Conservation (phyloP, 2,329 filamentous ascomycete species). For the Blumeria graminis region DNA sequence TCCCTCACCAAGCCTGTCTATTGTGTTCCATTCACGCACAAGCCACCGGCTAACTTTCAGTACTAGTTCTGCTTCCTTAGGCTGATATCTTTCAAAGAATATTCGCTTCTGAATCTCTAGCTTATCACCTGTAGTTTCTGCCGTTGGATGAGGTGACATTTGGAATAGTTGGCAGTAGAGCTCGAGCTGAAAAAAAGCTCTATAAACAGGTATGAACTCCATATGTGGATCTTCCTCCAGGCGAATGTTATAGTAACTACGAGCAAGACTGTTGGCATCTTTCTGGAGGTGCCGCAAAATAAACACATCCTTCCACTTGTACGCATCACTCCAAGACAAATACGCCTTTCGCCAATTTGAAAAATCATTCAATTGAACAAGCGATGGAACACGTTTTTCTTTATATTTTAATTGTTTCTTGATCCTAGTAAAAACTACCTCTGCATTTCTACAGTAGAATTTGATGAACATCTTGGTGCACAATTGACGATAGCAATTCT, state of each 20-base stretch:
- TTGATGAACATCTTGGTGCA: neutral
- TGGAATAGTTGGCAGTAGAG: conserved; percentile 1
- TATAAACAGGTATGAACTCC: neutral
- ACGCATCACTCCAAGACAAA: neutral
- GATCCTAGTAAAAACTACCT: neutral
- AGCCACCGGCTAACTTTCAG: neutral
- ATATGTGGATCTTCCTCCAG: neutral
- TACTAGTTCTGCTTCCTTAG: neutral
- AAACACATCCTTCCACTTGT: neutral
- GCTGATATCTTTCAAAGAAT: neutral
- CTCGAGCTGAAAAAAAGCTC: neutral
- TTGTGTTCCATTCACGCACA: neutral
- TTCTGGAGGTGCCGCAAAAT: neutral
- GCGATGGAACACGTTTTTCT: neutral
- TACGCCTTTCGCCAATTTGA: neutral
- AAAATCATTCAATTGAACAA: neutral
- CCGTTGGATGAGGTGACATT: neutral
- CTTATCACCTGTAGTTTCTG: neutral
- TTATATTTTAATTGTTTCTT: neutral
- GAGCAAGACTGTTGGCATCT: neutral
- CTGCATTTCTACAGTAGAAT: neutral
- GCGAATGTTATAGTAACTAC: neutral
- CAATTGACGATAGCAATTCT: neutral
- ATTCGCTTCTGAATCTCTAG: neutral
- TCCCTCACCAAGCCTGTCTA: neutral